A percentile compares a stretch with the other conserved stretches of the same genome.
Evolutionary conservation across 2,329 filamentous ascomycete genomes (phyloP).

Genomic region (Monosporascus sp.): DNA sequence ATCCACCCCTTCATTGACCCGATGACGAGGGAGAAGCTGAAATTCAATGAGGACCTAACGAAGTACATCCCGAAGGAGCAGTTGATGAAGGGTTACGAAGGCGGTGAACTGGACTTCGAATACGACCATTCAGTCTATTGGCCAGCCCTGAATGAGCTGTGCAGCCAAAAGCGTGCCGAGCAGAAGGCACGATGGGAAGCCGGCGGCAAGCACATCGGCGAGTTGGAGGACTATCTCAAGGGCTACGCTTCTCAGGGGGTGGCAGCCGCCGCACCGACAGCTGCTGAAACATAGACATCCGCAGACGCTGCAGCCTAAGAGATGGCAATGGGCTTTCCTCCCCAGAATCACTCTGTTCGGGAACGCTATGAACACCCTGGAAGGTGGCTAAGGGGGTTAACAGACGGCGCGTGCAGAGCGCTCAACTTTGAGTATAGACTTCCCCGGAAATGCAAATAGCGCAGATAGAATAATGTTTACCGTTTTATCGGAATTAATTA

Average conservation of each 20-base stretch:
- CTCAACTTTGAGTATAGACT: too few relatives aligned
- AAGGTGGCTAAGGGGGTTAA: background rate
- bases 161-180: conserved; percentile 57
- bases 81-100: conserved; percentile 69
- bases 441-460: too few relatives aligned
- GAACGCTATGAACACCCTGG: too few relatives aligned
- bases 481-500: too few relatives aligned
- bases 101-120: conserved; percentile 79
- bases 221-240: conserved; percentile 81
- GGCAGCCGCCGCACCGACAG: conserved; percentile 5
- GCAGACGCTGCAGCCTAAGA: background rate
- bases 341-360: too few relatives aligned
- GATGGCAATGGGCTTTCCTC: background rate
- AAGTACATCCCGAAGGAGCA: conserved; percentile 77
- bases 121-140: conserved; percentile 89
- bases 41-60: conserved; percentile 90
- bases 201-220: conserved; percentile 76
- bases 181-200: conserved; percentile 69
- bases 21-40: conserved; percentile 87
- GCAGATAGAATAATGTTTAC: too few relatives aligned
- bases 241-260: conserved; percentile 40
- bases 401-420: background rate
- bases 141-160: conserved; percentile 74
- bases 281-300: conserved; percentile 4
- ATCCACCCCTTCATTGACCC: conserved; percentile 97